These are phyloP conservation scores for Pulveroboletus sp. DNA, from an alignment of 768 basidiomycete genomes.

Conservation along the genomic window DNA sequence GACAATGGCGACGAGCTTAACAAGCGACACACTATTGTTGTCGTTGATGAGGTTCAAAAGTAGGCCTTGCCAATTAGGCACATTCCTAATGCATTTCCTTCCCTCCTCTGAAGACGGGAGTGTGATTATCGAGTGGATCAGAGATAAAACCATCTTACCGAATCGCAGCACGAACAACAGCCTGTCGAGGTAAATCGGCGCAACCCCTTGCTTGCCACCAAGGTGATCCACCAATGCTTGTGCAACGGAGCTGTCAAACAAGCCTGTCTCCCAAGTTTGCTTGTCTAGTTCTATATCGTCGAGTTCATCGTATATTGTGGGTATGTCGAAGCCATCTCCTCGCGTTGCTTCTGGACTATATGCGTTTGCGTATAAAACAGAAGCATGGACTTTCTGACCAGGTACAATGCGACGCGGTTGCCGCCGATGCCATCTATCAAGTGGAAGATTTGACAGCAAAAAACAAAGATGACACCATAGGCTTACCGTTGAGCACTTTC, in stretches of 20 bases:
- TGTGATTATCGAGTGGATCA: not conserved
- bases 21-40: constrained; percentile 10
- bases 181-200: constrained; percentile 12
- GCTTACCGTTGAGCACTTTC: constrained; percentile 18
- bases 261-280: constrained; percentile 16
- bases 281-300: constrained; percentile 5
- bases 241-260: constrained; percentile 19
- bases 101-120: constrained; percentile 5
- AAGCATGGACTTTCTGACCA: constrained; percentile 25
- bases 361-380: constrained; percentile 18
- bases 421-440: constrained; percentile 10
- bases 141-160: not conserved
- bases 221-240: constrained; percentile 9
- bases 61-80: constrained; percentile 9
- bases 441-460: not conserved
- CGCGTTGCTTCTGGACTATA: constrained; percentile 18
- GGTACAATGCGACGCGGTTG: constrained; percentile 6
- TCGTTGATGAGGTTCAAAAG: constrained; percentile 10
- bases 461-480: not conserved
- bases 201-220: constrained; percentile 11
- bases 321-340: constrained; percentile 24
- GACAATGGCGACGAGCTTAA: constrained; percentile 1
- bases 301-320: not conserved
- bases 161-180: not conserved
- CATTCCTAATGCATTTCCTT: constrained; percentile 14